phyloP scores from a whole-genome alignment of 805 yeast genomes.

The Cyberlindnera euphorbiiphila region DNA sequence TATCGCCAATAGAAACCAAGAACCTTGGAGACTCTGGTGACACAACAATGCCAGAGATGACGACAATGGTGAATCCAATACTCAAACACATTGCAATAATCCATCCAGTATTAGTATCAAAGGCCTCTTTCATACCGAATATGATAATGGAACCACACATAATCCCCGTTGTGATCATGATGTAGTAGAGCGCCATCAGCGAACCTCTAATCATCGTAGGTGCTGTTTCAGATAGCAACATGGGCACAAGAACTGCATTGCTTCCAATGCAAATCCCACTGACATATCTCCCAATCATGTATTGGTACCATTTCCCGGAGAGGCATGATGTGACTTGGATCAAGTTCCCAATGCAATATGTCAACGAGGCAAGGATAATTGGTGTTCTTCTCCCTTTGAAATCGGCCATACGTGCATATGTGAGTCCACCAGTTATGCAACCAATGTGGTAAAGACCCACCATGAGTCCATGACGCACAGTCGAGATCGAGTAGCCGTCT shows the following conservation, averaged over 20 bases:
- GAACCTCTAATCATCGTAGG: conserved; percentile 66
- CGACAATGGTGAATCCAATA: conserved; percentile 38
- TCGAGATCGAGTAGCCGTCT: conserved; percentile 5
- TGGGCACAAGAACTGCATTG: conserved; percentile 67
- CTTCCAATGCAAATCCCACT: conserved; percentile 76
- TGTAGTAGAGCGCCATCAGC: conserved; percentile 59
- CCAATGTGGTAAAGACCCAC: conserved; percentile 62
- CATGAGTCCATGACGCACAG: conserved; percentile 38
- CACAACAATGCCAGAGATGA: conserved; percentile 51
- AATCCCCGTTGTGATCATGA: conserved; percentile 62
- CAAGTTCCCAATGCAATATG: conserved; percentile 56
- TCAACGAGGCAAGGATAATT: conserved; percentile 47
- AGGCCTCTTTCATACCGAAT: conserved; percentile 43
- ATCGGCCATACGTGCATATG: conserved; percentile 57
- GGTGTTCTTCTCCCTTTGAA: conserved; percentile 58
- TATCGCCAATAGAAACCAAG: conserved; percentile 43
- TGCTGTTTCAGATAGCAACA: conserved; percentile 64
- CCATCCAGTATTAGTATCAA: conserved; percentile 50
- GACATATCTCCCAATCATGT: conserved; percentile 59
- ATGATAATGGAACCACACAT: conserved; percentile 61
- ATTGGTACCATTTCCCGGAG: conserved; percentile 52
- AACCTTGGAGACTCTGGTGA: conserved; percentile 69
- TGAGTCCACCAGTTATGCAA: conserved; percentile 65
- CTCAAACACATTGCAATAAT: conserved; percentile 61
- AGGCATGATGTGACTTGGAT: conserved; percentile 52